Base-by-base conservation (phyloP, 2,329 filamentous ascomycete species). In the Colletotrichum paranaense region DNA sequence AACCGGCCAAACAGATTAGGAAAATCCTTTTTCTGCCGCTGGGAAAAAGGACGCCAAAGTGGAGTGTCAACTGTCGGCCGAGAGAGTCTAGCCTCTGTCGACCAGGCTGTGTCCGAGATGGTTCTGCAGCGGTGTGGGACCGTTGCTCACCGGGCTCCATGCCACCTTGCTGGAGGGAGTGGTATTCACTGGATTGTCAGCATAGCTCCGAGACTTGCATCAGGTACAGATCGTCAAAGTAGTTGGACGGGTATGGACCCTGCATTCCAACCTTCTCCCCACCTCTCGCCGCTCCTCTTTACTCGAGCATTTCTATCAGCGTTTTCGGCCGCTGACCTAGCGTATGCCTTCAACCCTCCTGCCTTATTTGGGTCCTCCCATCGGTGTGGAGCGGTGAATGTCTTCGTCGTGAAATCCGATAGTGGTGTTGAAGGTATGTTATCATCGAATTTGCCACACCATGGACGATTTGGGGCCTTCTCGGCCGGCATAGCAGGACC, bases 11-110 rank as follows among this genome's bases (percentile, higher is more conserved):
- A 69, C 55, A 55, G 42, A 24, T 26, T 30, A 32, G 38, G 66
- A 69, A 71, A 64, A 56, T 69, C 53, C 52, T 60, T 60, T 46
- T 64, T 24, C 53, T 56, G 9, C 30, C 32, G 32, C 24, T 42
- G 52, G 67, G 52, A 42, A 73, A 42, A 73, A 56, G 46, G n/a
- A 53, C 42, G 38, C 62, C 8, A 8, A 30, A 49, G 60, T 66
- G 70, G 68, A 28, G 67, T 49, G 16, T 62, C 11, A 30, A 56
- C 35, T n/a, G 60, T 69, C 67, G 67, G 70, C 55, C 60, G 60
- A 62, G 67, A 73, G 28, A 62, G 60, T 73, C 70, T 73, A 73
- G 70, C 70, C 70, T 73, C 62, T 56, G 38, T 70, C 70, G 56
- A 49, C 67, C 22, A 52, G 49, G 42, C 46, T 64, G 46, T 38